Evolutionary conservation across 2,329 filamentous ascomycete species (phyloP), one percentile per base, ranked within the genome.

Genomic region (Parafenestella ontariensis): DNA sequence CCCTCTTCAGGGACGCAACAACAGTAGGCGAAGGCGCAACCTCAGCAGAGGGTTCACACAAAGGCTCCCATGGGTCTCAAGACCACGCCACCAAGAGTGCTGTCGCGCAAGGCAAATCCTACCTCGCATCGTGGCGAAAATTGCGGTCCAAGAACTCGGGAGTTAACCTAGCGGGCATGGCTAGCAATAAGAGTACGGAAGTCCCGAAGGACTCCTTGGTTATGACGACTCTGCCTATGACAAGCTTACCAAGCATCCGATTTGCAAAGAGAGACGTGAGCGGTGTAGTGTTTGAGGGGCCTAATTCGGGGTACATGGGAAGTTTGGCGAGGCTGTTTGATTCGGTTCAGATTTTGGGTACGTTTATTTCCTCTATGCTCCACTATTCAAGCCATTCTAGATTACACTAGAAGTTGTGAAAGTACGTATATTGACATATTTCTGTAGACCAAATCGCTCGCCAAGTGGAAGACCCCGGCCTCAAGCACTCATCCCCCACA

Each of bases 401-500:
- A 20, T 29, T 29, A 36, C 37, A 24, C 20, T 18, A 41, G 3
- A 28, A 7, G 31, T n/a, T 34, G 28, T 34, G 31, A n/a, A 15
- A n/a, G 31, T n/a, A 40, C 23, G 8, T 21, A 40, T 24, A 11
- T 18, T 40, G 31, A 34, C 36, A 20, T 37, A 9, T 24, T 5
- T 39, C 23, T 6, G 34, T 66, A 96, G 92, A 97, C 81, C 91
- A 96, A 86, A 94, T 98, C 75, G 92, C 93, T 48, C 90, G 94
- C 62, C 94, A 97, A 80, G 92, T 97, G 42, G 94, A 97, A 73
- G 94, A 98, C 71, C 94, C 94, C 5, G 94, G 94, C 9, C 84
- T 98, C 49, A 90, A 91, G 65, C 91, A 95, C 76, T 92, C 92
- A 17, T 94, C 93, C 65, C 92, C 92, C 69, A 98, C 95, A 8